A percentile compares a stretch with the other conserved stretches of the same genome.
These are phyloP conservation scores for Cylindricascospora bacillispora DNA, from an alignment of 1,139 yeast genomes.

Conservation along the genomic window DNA sequence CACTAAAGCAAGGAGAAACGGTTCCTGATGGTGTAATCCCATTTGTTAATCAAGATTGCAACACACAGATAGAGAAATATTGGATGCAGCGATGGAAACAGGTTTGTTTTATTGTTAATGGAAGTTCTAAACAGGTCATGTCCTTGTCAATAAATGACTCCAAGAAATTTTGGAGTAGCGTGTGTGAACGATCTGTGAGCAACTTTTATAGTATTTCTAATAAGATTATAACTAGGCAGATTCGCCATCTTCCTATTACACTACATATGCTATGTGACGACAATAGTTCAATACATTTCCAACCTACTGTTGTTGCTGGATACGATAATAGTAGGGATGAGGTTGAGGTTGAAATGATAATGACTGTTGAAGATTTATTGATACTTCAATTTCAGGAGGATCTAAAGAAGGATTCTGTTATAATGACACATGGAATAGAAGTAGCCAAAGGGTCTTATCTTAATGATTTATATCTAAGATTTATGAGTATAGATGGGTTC, in stretches of 20 bases:
- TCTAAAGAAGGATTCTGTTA: slow-evolving; percentile 23
- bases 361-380: no score
- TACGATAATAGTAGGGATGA: slow-evolving; percentile 28
- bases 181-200: slow-evolving; percentile 25
- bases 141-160: slow-evolving; percentile 52
- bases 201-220: slow-evolving; percentile 29
- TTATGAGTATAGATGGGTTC: slow-evolving; percentile 64
- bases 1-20: slow-evolving; percentile 29
- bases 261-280: slow-evolving; percentile 28
- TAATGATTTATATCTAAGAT: slow-evolving; percentile 38
- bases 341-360: slow-evolving; percentile 17
- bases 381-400: no score
- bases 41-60: slow-evolving; percentile 12
- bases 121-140: slow-evolving; percentile 67
- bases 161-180: slow-evolving; percentile 41
- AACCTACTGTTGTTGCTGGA: slow-evolving; percentile 1
- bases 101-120: slow-evolving; percentile 58
- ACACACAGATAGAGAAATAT: slow-evolving; percentile 33
- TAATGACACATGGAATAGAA: slow-evolving; percentile 54
- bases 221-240: slow-evolving; percentile 28
- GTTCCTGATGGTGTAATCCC: slow-evolving; percentile 50
- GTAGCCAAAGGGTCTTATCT: slow-evolving; percentile 37
- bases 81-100: slow-evolving; percentile 76
- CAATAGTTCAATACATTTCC: background rate
- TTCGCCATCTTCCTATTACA: slow-evolving; percentile 43